phyloP scores from a whole-genome alignment of 441 rosid genomes.

The Erodium texanum region DNA sequence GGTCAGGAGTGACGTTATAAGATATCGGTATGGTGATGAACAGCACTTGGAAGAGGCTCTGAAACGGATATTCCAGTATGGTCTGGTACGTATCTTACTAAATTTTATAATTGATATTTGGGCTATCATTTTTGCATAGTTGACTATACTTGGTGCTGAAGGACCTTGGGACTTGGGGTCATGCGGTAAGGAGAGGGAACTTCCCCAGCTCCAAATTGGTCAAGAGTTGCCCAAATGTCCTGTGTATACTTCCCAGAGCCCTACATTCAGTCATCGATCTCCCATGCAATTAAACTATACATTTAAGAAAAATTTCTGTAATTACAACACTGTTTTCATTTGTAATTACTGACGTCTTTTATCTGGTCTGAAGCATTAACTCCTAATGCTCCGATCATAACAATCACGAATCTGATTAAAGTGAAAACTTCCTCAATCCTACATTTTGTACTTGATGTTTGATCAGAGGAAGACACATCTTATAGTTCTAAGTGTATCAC shows the following conservation, averaged over 20 bases:
- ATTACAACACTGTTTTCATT: not conserved
- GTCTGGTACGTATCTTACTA: constrained; percentile 45
- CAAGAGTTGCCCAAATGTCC: too few relatives aligned
- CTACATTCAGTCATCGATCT: too few relatives aligned
- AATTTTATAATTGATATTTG: not conserved
- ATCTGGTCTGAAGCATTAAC: too few relatives aligned
- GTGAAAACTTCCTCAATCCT: not conserved
- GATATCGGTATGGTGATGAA: constrained; percentile 92
- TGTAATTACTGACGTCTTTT: not conserved
- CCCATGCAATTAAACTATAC: too few relatives aligned
- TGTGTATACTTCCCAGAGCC: too few relatives aligned
- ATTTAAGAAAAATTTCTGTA: too few relatives aligned
- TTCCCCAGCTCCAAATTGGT: too few relatives aligned
- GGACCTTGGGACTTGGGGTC: too few relatives aligned
- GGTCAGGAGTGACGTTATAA: constrained; percentile 83
- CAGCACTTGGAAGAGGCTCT: constrained; percentile 92
- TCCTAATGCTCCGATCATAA: not conserved
- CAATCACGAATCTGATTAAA: not conserved
- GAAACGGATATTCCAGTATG: constrained; percentile 82
- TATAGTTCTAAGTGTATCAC: not conserved
- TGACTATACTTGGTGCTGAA: too few relatives aligned
- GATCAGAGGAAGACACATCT: not conserved
- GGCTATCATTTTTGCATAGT: too few relatives aligned
- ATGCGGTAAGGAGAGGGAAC: too few relatives aligned
- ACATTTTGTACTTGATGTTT: not conserved